Percentiles rank a stretch among this genome's conserved stretches.
Conservation (phyloP, 441 rosid genomes). For the Aquilaria agallochum region DNA sequence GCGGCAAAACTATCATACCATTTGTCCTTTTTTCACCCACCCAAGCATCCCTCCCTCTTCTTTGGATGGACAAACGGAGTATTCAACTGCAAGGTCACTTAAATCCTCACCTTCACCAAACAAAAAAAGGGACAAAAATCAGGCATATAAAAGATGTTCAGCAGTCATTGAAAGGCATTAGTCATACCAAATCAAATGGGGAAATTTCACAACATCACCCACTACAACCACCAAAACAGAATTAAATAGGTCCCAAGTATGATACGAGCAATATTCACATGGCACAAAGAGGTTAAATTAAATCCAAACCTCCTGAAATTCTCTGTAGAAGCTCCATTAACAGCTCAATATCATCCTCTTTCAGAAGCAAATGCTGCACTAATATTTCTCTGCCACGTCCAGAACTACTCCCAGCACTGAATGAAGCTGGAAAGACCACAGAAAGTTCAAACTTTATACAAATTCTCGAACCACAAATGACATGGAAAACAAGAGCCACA, state of each 20-base stretch:
- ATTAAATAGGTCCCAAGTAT: no score
- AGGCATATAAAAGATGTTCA: no score
- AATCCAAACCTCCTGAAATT: conserved; percentile 44
- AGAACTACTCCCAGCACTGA: conserved; percentile 38
- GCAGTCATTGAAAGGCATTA: no score
- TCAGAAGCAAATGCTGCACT: conserved; percentile 84
- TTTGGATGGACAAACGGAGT: conserved; percentile 85
- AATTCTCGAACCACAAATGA: conserved; percentile 3
- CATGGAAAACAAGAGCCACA: not conserved
- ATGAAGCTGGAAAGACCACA: conserved; percentile 40
- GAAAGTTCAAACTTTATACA: not conserved
- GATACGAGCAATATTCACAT: no score
- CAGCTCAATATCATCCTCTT: conserved; percentile 60
- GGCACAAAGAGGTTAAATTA: no score
- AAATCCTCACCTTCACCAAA: conserved; percentile 71
- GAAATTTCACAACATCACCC: no score
- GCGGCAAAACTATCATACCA: conserved; percentile 38
- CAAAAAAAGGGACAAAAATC: conserved; percentile 9
- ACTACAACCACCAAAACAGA: no score
- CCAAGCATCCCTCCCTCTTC: conserved; percentile 86
- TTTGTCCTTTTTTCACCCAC: conserved; percentile 82
- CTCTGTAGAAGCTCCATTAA: conserved; percentile 54
- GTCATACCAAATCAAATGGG: no score
- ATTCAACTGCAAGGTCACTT: conserved; percentile 76
- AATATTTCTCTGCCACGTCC: conserved; percentile 52